Evolutionary conservation across 768 basidiomycete species (phyloP), one percentile per base, ranked within the genome.

Genomic region (Trametes sanguinea): DNA sequence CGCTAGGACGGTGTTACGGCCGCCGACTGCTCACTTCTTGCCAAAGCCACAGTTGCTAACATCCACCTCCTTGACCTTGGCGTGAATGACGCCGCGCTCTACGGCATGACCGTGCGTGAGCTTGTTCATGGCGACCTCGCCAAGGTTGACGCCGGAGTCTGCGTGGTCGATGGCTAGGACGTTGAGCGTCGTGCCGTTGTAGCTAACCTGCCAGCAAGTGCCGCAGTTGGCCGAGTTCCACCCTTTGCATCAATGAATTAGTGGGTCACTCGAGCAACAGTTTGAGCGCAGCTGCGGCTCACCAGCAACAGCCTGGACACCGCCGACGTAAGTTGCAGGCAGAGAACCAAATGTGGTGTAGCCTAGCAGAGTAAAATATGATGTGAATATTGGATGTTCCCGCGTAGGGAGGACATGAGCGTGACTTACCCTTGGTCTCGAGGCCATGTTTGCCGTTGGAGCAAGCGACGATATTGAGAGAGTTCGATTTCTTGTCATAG

Each of bases 21-120:
- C 10, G 10, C 27, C 45, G 13, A 4, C 48, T 14, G 42, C 42
- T 43, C 42, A 43, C 42, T 43, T 43, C 42, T 11, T 50, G 10
- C 14, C 27, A n/a, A 50, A 27, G 27, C 85, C 84, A 66, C 87
- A 89, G 44, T 69, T 63, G 0, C 84, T 80, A 4, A 77, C 56
- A 39, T 64, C 73, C 6, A 87, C 81, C 60, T 81, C 69, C 4
- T 61, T 72, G 7, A 81, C 73, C 6, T 70, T 74, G 11, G 83
- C 82, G 9, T 75, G 47, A 14, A 87, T 76, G 17, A 79, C 72
- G 4, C 87, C 87, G 29, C 82, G 69, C 32, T 76, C 64, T 32
- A 70, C 74, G 0, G 81, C 86, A 61, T 80, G 72, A 32, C 75
- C 76, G 48, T 74, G 72, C 51, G 76, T 76, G 51, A 77, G 66